Evolutionary conservation across 2,329 filamentous ascomycete genomes (phyloP), one percentile per base, ranked within the genome.

Genomic region (Polytolypa hystricis): DNA sequence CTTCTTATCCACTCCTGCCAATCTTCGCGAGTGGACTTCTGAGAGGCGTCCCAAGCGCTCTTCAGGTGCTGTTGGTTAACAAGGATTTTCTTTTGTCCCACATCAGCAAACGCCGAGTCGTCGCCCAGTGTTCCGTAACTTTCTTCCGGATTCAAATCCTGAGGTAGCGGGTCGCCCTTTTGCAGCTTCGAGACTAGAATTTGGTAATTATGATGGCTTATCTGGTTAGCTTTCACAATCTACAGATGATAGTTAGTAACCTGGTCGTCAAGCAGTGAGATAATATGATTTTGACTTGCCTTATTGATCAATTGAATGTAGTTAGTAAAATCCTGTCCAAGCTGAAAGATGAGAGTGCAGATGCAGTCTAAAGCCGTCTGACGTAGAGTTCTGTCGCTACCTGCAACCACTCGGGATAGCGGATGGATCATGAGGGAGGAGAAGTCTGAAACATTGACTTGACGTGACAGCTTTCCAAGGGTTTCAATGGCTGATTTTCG

Each of bases 1-100:
- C 89, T 76, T 42, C 93, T 78, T 61, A 98, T 85, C 91, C 91
- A 99, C 58, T 99, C 91, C 51, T 94, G 84, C 91, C 91, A 99
- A 61, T 99, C 91, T 55, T 99, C 91, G 51, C 87, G 86, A 7
- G 91, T 99, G 0, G 89, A 95, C 55, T 95, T 95, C 42, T 93
- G 86, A 41, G 81, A 86, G 0, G 93, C 91, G 50, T 96, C 91
- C 91, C 91, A 99, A 0, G 93, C 91, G 45, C 82, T 81, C 61
- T 96, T 95, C 15, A 99, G 69, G 66, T 98, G 93, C 45, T 96
- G 87, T 34, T 94, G 86, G 48, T 98, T 99, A 60, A 96, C 89
- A 43, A 93, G 86, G 21, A 96, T 71, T 61, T 96, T 96, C 68
- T 94, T 95, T 9, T 82, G 84, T 2, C 80, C 78, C 30, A 93